Percentiles rank a stretch among this genome's conserved stretches.
These are phyloP conservation scores for Magnaporthiopsis incrustans DNA, from an alignment of 2,329 filamentous ascomycete species.

Conservation along the genomic window DNA sequence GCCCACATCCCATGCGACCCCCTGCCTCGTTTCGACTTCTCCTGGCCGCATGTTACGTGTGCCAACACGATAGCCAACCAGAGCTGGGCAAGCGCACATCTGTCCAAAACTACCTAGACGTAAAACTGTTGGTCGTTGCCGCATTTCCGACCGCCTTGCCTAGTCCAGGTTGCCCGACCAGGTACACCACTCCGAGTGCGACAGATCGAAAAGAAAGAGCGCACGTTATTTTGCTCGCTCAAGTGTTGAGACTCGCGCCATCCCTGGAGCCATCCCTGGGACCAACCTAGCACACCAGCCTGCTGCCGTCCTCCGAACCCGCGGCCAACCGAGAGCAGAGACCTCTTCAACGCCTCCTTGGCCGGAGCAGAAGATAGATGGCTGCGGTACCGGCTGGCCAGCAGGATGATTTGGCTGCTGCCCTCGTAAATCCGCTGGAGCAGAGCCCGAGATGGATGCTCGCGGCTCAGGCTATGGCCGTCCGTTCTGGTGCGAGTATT, in stretches of 20 bases:
- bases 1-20: not conserved
- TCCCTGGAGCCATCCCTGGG: not conserved
- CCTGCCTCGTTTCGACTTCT: too few relatives aligned
- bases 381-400: not conserved
- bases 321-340: not conserved
- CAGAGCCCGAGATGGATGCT: slow-evolving; percentile 19
- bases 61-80: not conserved
- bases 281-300: not conserved
- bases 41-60: not conserved
- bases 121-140: not conserved
- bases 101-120: not conserved
- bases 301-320: not conserved
- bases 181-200: not conserved
- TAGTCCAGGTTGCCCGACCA: not conserved
- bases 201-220: not conserved
- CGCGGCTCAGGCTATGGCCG: slow-evolving; percentile 16
- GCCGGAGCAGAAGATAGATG: not conserved
- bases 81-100: not conserved
- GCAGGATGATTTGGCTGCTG: slow-evolving; percentile 8
- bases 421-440: slow-evolving; percentile 17
- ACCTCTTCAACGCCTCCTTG: not conserved
- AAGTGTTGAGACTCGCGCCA: not conserved
- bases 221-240: not conserved
- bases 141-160: not conserved
- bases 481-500: slow-evolving; percentile 16